A percentile compares a stretch with the other conserved stretches of the same genome.
These are phyloP conservation scores for Venturia pyrina DNA, from an alignment of 2,329 filamentous ascomycete genomes.

Conservation along the genomic window DNA sequence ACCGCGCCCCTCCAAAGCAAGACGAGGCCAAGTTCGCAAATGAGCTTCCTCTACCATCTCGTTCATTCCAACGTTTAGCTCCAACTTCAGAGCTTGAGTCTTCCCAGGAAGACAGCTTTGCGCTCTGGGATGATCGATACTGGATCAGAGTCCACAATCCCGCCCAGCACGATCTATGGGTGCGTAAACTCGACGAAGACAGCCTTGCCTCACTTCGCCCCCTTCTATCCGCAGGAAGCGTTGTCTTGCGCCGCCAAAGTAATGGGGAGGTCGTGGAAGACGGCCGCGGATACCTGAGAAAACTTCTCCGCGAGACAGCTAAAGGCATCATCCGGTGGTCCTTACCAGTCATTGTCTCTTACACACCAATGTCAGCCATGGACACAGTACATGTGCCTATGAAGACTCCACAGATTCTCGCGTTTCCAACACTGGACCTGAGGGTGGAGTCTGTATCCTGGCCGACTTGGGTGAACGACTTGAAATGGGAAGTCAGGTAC, in stretches of 20 bases:
- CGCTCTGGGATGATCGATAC: constrained; percentile 46
- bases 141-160: constrained; percentile 41
- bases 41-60: background rate
- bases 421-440: constrained; percentile 23
- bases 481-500: constrained; percentile 19
- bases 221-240: constrained; percentile 18
- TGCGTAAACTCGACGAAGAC: constrained; percentile 30
- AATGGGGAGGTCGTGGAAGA: background rate
- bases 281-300: constrained; percentile 11
- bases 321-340: constrained; percentile 11
- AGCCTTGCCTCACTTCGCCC: constrained; percentile 18
- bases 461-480: constrained; percentile 12
- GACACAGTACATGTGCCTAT: background rate
- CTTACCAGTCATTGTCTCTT: constrained; percentile 14
- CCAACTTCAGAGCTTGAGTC: constrained; percentile 11
- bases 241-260: constrained; percentile 5
- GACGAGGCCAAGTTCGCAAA: background rate
- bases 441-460: constrained; percentile 10
- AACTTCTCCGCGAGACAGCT: constrained; percentile 11
- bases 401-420: constrained; percentile 16
- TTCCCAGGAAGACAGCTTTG: constrained; percentile 19
- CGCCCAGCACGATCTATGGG: constrained; percentile 21
- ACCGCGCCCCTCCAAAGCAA: background rate
- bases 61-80: background rate
- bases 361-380: constrained; percentile 8